phyloP scores from a whole-genome alignment of 1,284 basidiomycete genomes.

The Sanghuangporus weigelae region DNA sequence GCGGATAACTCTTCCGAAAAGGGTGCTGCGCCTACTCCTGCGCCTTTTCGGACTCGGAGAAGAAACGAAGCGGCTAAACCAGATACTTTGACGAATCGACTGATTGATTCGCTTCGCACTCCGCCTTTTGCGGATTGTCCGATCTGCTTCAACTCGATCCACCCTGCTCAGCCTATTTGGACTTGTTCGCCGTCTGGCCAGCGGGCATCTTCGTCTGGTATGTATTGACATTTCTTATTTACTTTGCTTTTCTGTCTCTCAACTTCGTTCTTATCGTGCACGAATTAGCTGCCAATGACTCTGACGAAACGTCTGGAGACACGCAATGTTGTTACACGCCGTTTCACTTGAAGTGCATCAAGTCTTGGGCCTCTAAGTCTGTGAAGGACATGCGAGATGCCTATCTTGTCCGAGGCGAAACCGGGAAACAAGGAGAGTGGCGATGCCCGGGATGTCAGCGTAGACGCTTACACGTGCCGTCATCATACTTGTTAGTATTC shows the following conservation, averaged over 20 bases:
- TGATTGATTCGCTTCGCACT: constrained; percentile 56
- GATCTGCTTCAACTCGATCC: constrained; percentile 73
- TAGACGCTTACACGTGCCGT: constrained; percentile 59
- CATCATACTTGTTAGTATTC: constrained; percentile 56
- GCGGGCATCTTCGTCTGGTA: background rate
- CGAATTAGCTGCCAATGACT: constrained; percentile 27
- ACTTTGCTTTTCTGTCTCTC: background rate
- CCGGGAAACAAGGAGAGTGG: constrained; percentile 65
- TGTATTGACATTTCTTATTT: background rate
- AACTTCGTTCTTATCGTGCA: background rate
- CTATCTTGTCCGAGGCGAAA: constrained; percentile 67
- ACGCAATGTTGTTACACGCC: constrained; percentile 77
- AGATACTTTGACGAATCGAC: constrained; percentile 55
- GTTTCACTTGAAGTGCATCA: constrained; percentile 79
- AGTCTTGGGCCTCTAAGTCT: constrained; percentile 73
- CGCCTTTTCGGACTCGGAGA: background rate
- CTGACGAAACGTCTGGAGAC: constrained; percentile 20
- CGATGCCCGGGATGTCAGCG: constrained; percentile 86
- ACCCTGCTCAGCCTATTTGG: constrained; percentile 70
- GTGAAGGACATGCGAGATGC: constrained; percentile 75
- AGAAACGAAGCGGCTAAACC: background rate
- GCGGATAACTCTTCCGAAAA: background rate
- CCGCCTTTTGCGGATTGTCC: constrained; percentile 73
- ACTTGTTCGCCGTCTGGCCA: constrained; percentile 56
- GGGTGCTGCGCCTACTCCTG: background rate